A percentile compares a stretch with the other conserved stretches of the same genome.
Conservation (phyloP, 2,329 filamentous ascomycete genomes). For the Calonectria multiphialidica region DNA sequence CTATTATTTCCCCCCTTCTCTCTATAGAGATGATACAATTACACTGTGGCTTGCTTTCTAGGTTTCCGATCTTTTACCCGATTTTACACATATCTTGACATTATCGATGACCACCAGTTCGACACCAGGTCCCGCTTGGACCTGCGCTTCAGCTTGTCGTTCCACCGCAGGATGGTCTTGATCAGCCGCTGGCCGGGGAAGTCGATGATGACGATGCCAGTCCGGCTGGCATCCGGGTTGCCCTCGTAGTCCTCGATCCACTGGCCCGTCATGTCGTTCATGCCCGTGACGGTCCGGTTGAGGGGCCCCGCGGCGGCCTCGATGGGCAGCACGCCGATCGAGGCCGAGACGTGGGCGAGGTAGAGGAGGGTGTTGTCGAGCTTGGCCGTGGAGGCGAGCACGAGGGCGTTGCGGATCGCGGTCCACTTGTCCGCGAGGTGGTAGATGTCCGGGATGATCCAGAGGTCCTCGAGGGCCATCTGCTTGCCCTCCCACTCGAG, state of each 20-base stretch:
- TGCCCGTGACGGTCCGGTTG: slow-evolving; percentile 56
- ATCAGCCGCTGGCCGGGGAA: slow-evolving; percentile 60
- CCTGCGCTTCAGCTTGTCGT: slow-evolving; percentile 43
- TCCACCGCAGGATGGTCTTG: slow-evolving; percentile 56
- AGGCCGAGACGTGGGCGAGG: slow-evolving; percentile 61
- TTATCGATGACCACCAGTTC: background rate
- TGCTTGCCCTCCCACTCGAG: slow-evolving; percentile 58
- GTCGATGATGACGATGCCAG: slow-evolving; percentile 62
- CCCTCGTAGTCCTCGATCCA: slow-evolving; percentile 53
- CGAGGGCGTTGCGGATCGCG: slow-evolving; percentile 56
- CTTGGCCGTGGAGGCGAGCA: slow-evolving; percentile 48
- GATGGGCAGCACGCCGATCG: slow-evolving; percentile 61
- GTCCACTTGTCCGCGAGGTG: slow-evolving; percentile 61
- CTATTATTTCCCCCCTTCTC: background rate
- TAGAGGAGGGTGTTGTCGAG: slow-evolving; percentile 54
- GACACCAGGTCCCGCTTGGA: background rate
- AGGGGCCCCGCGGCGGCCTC: slow-evolving; percentile 62
- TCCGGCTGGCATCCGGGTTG: slow-evolving; percentile 44
- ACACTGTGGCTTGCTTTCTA: background rate
- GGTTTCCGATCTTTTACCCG: background rate
- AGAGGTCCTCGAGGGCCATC: slow-evolving; percentile 61
- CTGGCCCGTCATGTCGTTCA: slow-evolving; percentile 62
- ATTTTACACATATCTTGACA: slow-evolving; percentile 10
- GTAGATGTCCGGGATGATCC: slow-evolving; percentile 56
- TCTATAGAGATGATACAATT: background rate